Percentiles rank a stretch among this genome's conserved stretches.
These are phyloP conservation scores for Talaromyces borbonicus DNA, from an alignment of 495 filamentous ascomycete genomes.

Conservation along the genomic window DNA sequence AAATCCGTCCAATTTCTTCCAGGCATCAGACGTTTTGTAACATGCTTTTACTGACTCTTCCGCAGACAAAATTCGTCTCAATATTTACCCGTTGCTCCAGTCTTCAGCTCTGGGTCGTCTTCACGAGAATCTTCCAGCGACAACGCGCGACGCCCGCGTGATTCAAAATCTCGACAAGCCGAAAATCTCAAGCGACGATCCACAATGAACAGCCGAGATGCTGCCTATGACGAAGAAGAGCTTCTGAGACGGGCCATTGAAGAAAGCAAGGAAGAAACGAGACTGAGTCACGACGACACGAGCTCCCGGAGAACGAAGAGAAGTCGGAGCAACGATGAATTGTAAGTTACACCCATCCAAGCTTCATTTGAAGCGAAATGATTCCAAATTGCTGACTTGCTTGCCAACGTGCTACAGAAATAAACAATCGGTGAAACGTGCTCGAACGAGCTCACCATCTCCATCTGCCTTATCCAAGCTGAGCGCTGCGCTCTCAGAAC, in stretches of 20 bases:
- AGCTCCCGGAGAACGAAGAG: constrained; percentile 61
- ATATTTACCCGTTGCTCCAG: constrained; percentile 54
- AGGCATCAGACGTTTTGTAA: too few relatives aligned
- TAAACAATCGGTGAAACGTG: constrained; percentile 52
- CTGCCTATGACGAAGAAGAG: constrained; percentile 93
- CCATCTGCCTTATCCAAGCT: constrained; percentile 46
- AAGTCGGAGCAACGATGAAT: constrained; percentile 83
- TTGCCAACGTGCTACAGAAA: too few relatives aligned
- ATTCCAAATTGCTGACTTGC: constrained; percentile 12
- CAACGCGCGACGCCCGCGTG: constrained; percentile 36
- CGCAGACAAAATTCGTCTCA: constrained; percentile 54
- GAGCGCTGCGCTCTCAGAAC: constrained; percentile 36
- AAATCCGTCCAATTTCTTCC: neutral
- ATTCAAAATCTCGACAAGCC: constrained; percentile 37
- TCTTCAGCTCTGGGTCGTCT: constrained; percentile 32
- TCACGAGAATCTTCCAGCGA: constrained; percentile 37
- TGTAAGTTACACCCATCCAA: constrained; percentile 47
- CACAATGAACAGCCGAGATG: constrained; percentile 95
- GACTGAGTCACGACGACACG: constrained; percentile 35
- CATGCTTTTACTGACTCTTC: constrained; percentile 26
- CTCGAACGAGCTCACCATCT: constrained; percentile 66
- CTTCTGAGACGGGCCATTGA: constrained; percentile 82
- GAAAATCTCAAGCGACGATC: constrained; percentile 68
- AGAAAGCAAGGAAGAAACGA: constrained; percentile 73
- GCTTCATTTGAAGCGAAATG: constrained; percentile 3